A percentile compares a stretch with the other conserved stretches of the same genome.
These are phyloP conservation scores for Solanum chiquidenum DNA, from an alignment of 257 asterid species.

Conservation along the genomic window DNA sequence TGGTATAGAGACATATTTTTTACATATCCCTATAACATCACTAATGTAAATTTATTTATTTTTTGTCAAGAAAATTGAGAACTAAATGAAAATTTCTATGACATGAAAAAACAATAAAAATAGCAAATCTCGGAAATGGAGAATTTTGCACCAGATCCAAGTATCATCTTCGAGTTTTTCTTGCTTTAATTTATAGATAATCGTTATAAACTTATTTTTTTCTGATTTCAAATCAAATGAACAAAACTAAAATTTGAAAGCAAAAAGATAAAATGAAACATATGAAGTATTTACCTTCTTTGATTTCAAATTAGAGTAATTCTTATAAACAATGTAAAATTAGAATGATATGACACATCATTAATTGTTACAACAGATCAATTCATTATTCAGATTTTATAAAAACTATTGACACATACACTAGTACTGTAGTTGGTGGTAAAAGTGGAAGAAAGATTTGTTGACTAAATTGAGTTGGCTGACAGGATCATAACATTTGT, in stretches of 20 bases:
- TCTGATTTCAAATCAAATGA: too few species aligned
- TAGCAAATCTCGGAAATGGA: constrained; percentile 45
- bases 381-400: not conserved
- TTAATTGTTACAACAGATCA: too few species aligned
- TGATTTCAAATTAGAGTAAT: too few species aligned
- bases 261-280: too few species aligned
- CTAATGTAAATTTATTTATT: too few species aligned
- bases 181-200: too few species aligned
- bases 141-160: constrained; percentile 81
- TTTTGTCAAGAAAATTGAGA: not conserved
- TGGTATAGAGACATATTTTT: not conserved
- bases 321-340: too few species aligned
- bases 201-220: too few species aligned
- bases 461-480: not conserved
- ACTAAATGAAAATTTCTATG: not conserved
- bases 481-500: not conserved
- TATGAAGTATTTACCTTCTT: too few species aligned
- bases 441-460: constrained; percentile 3
- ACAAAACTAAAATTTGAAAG: too few species aligned
- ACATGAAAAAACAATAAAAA: not conserved
- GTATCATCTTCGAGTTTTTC: constrained; percentile 25
- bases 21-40: too few species aligned
- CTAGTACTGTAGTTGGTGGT: not conserved
- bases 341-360: too few species aligned
- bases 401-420: not conserved